These are phyloP conservation scores for Carpinus fangiana DNA, from an alignment of 306 rosid genomes.

Conservation along the genomic window DNA sequence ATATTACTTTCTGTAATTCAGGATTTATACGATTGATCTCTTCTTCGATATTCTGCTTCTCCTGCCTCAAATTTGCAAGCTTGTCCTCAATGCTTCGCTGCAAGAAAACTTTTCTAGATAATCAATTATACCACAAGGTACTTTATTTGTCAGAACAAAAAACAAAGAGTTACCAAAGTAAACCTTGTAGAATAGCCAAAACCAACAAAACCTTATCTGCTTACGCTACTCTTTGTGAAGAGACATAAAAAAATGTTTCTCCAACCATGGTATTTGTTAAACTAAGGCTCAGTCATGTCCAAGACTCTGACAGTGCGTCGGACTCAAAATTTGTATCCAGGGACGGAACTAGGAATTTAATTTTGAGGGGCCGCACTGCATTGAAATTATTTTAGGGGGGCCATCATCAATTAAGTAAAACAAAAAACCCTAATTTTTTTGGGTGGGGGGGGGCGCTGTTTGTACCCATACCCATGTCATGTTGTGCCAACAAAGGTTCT, in stretches of 20 bases:
- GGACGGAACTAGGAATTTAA: too few species aligned
- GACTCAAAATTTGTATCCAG: too few species aligned
- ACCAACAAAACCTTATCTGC: not conserved
- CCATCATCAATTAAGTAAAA: too few species aligned
- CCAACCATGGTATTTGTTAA: not conserved
- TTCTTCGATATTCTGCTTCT: slow-evolving; percentile 64
- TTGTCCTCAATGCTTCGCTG: slow-evolving; percentile 93
- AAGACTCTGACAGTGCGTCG: too few species aligned
- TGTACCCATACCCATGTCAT: not conserved
- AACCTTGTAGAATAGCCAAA: not conserved
- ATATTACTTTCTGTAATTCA: slow-evolving; percentile 70
- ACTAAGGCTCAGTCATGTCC: not conserved
- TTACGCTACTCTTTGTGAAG: not conserved
- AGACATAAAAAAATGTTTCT: not conserved
- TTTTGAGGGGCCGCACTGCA: too few species aligned
- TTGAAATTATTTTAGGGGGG: too few species aligned
- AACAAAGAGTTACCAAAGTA: slow-evolving; percentile 4
- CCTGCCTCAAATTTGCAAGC: slow-evolving; percentile 63
- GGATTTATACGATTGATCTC: slow-evolving; percentile 82
- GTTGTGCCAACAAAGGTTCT: not conserved
- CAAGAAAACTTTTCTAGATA: slow-evolving; percentile 14
- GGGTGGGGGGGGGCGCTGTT: too few species aligned
- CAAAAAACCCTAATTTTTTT: too few species aligned
- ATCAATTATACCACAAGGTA: slow-evolving; percentile 25
- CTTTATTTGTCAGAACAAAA: slow-evolving; percentile 6